These are phyloP conservation scores for Crithidia bombi DNA, from an alignment of 208 protist species.

Conservation along the genomic window DNA sequence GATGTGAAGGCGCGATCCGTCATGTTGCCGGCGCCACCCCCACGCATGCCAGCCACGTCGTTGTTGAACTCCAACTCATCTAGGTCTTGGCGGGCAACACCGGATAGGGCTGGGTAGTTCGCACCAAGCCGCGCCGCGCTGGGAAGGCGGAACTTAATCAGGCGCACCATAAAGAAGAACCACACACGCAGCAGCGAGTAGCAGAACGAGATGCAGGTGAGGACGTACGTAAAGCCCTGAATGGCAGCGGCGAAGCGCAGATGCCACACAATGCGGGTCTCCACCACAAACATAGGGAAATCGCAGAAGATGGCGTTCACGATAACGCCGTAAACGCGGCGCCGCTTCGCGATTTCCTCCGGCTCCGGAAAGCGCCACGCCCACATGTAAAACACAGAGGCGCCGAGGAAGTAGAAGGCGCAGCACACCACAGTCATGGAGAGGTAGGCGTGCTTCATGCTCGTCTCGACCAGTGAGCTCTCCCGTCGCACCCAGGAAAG, in stretches of 20 bases:
- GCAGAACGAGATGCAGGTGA: conserved; percentile 72
- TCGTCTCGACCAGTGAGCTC: conserved; percentile 19
- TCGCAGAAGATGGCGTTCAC: conserved; percentile 84
- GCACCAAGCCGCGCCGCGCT: conserved; percentile 6
- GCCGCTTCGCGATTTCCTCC: conserved; percentile 83
- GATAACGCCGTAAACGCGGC: conserved; percentile 77
- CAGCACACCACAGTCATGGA: conserved; percentile 66
- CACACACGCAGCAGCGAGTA: conserved; percentile 85
- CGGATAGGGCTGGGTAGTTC: conserved; percentile 19
- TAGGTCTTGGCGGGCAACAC: conserved; percentile 9
- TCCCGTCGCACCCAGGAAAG: conserved; percentile 66
- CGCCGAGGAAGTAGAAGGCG: conserved; percentile 68
- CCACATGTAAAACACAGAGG: conserved; percentile 92
- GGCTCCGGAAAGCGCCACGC: conserved; percentile 89
- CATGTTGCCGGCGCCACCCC: not conserved
- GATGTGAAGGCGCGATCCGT: conserved; percentile 1
- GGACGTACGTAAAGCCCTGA: conserved; percentile 70
- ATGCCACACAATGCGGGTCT: conserved; percentile 74
- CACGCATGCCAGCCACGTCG: conserved; percentile 5
- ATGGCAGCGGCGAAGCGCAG: conserved; percentile 60
- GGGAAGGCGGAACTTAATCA: conserved; percentile 74
- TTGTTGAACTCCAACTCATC: conserved; percentile 22
- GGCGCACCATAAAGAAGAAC: conserved; percentile 83
- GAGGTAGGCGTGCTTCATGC: conserved; percentile 61
- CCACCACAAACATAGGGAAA: conserved; percentile 81